Conservation (phyloP, 1,284 basidiomycete genomes). For the Veloporphyrellus conicus region DNA sequence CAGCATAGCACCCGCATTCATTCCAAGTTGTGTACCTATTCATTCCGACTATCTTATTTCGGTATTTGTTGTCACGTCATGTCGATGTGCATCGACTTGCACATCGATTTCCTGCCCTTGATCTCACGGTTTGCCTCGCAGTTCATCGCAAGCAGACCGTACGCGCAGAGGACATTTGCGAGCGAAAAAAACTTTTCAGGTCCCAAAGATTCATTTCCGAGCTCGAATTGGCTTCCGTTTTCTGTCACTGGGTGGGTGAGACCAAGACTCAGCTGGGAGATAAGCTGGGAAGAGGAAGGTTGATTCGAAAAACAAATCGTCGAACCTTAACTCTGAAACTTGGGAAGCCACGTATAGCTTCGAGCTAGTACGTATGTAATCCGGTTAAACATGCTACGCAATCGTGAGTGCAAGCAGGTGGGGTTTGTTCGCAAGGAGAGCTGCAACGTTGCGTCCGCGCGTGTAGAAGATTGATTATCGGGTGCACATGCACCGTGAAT, state of each 20-base stretch:
- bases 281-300: conserved; percentile 25
- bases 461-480: conserved; percentile 30
- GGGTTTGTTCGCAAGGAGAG: conserved; percentile 12
- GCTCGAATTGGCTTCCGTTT: conserved; percentile 5
- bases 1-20: conserved; percentile 2
- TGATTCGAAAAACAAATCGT: conserved; percentile 13
- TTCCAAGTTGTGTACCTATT: conserved; percentile 4
- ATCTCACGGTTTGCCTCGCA: conserved; percentile 12
- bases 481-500: conserved; percentile 13
- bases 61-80: conserved; percentile 26
- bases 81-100: conserved; percentile 2
- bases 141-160: conserved; percentile 2
- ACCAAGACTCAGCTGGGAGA: conserved; percentile 18
- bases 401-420: conserved; percentile 7
- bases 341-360: conserved; percentile 3
- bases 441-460: conserved; percentile 26
- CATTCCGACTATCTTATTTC: conserved; percentile 22
- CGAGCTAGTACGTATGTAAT: not conserved
- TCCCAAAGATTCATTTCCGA: conserved; percentile 19
- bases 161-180: conserved; percentile 1
- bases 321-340: conserved; percentile 16
- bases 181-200: conserved; percentile 15
- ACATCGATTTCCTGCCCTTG: conserved; percentile 8
- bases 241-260: conserved; percentile 7
- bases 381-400: not conserved